These are phyloP conservation scores for Glebionis coronaria DNA, from an alignment of 129 eudicot genomes.

Conservation along the genomic window DNA sequence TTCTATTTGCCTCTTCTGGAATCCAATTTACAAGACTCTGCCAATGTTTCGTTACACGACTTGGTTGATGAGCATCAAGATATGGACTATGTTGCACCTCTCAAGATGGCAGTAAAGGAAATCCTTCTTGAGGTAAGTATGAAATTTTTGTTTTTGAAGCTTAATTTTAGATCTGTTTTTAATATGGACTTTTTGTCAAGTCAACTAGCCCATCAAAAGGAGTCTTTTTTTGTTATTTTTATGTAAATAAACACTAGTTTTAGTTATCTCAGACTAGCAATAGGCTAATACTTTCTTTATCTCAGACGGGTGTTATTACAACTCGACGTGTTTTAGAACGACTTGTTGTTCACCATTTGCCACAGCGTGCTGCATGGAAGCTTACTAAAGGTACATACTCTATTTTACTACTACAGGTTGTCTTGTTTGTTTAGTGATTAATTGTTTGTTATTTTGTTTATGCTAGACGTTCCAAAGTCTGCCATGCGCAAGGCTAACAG, in stretches of 20 bases:
- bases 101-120: constrained; percentile 71
- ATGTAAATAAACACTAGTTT: too few relatives aligned
- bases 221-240: too few relatives aligned
- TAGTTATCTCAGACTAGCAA: too few relatives aligned
- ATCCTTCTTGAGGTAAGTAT: constrained; percentile 52
- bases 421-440: neutral
- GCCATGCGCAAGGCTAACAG: neutral
- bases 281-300: too few relatives aligned
- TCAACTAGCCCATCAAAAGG: too few relatives aligned
- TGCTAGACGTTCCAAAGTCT: neutral
- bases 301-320: constrained; percentile 11
- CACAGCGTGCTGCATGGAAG: constrained; percentile 66
- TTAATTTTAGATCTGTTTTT: neutral
- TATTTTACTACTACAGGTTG: neutral
- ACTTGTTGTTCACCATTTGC: constrained; percentile 53
- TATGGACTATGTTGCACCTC: constrained; percentile 68
- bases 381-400: neutral
- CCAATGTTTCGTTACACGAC: too few relatives aligned
- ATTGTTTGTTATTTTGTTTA: neutral
- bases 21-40: too few relatives aligned
- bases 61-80: constrained; percentile 9
- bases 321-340: constrained; percentile 72
- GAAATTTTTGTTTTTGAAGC: neutral
- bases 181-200: neutral
- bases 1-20: constrained; percentile 76